phyloP scores from a whole-genome alignment of 2,329 filamentous ascomycete species.

The Cercospora beticola region DNA sequence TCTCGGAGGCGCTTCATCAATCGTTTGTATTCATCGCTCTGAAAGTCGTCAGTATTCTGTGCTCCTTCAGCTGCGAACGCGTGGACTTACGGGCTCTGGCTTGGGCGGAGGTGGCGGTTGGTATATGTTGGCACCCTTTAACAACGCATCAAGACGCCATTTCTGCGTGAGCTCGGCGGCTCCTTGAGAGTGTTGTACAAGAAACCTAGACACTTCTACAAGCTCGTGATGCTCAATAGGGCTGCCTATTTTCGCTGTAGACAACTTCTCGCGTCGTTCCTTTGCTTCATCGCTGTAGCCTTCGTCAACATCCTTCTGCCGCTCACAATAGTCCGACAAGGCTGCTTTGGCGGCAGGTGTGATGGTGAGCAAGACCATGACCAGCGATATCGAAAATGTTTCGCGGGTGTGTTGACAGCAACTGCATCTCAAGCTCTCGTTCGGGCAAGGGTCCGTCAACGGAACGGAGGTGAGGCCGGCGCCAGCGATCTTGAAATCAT shows the following conservation, averaged over 20 bases:
- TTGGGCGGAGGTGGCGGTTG: constrained; percentile 77
- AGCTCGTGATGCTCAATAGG: constrained; percentile 72
- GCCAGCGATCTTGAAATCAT: constrained; percentile 13
- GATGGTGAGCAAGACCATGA: constrained; percentile 78
- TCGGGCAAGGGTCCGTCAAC: not conserved
- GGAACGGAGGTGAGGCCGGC: constrained; percentile 3
- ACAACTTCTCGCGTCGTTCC: constrained; percentile 19
- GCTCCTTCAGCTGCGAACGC: not conserved
- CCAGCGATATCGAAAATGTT: not conserved
- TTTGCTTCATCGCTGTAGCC: constrained; percentile 12
- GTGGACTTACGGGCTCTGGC: constrained; percentile 65
- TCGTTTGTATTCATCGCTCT: constrained; percentile 80
- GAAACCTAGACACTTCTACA: constrained; percentile 58
- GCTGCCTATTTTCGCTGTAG: constrained; percentile 52
- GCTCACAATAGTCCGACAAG: constrained; percentile 43
- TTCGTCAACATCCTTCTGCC: constrained; percentile 14
- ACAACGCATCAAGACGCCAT: constrained; percentile 65
- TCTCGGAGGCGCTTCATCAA: constrained; percentile 82
- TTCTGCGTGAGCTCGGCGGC: constrained; percentile 12
- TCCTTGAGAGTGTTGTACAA: constrained; percentile 42
- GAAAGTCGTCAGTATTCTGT: constrained; percentile 20
- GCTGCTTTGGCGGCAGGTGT: constrained; percentile 67
- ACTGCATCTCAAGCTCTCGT: not conserved
- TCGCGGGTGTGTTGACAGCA: not conserved
- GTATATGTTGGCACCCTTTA: constrained; percentile 72